Base-by-base conservation (phyloP, 2,329 filamentous ascomycete species). In the Sporothrix pseudoabietina region DNA sequence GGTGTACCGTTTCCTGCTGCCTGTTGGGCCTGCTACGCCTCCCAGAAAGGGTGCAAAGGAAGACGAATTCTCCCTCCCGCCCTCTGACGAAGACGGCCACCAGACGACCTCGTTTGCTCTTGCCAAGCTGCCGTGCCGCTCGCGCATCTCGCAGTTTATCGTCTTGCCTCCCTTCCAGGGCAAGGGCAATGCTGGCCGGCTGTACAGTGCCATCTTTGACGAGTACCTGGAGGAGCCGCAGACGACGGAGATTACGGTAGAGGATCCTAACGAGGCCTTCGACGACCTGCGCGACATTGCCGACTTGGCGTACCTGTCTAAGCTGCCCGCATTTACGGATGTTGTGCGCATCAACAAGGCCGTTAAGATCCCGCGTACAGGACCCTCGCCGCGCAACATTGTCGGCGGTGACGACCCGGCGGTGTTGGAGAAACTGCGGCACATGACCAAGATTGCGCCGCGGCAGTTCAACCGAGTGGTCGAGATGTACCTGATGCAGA, bases 81-180 rank as follows among this genome's bases (percentile, higher is more conserved):
- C 55, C 1, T 22, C 19, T 57, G 71, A 66, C 57, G 72, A 74
- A 44, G 39, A 49, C n/a, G 16, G 72, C 77, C n/a, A 44, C 68
- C 32, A 49, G 10, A 72, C 77, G n/a, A 57, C 63, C 6, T 76
- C 75, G 72, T 77, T 79, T 72, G 77, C 82, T n/a, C 84, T 91
- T 76, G 81, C 87, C 4, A 83, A 90, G 68, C 86, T 94, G 1
- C 91, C 93, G 14, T 92, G 91, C 77, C 90, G 95, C 54, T 89
- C 93, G 74, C 88, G 97, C 61, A 93, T 99, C 76, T 97, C 95
- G 0, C 96, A 99, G 80, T 98, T 98, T 81, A 80, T 99, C 75
- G 91, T 99, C 75, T 85, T 99, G 12, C 94, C 94, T 1, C 92
- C 94, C 6, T 97, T 94, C 81, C 94, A 98, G 80, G 87, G 88